phyloP scores from a whole-genome alignment of 176 grass and related monocot species.

The Miscanthus lutarioriparius region DNA sequence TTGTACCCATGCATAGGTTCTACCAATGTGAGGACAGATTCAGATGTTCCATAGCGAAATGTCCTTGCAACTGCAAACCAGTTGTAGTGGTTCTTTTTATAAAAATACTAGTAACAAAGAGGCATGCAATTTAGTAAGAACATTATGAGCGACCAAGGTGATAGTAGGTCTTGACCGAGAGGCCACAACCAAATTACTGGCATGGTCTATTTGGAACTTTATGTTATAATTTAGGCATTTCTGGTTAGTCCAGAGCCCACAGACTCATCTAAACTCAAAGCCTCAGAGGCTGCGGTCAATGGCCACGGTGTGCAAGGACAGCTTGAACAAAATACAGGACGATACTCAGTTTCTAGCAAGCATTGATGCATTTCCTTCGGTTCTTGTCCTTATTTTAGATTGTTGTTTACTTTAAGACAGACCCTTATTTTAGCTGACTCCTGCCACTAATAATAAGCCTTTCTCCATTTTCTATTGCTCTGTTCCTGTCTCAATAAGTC shows the following conservation, averaged over 20 bases:
- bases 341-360: not conserved
- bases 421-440: conserved; percentile 21
- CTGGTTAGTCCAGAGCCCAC: not conserved
- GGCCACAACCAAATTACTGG: not conserved
- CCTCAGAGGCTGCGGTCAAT: not conserved
- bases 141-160: not conserved
- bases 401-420: not conserved
- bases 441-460: conserved; percentile 32
- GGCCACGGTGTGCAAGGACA: not conserved
- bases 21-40: not conserved
- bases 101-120: not conserved
- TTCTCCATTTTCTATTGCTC: conserved; percentile 20
- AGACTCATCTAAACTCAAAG: not conserved
- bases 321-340: not conserved
- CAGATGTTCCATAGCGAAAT: not conserved
- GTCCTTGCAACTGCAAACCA: not conserved
- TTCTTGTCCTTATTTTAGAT: conserved; percentile 13
- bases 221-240: not conserved
- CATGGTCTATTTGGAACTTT: not conserved
- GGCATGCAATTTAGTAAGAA: not conserved
- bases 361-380: not conserved
- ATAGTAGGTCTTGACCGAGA: not conserved
- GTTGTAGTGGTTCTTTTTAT: not conserved
- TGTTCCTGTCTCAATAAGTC: conserved; percentile 21
- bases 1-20: not conserved